Evolutionary conservation across 2,329 filamentous ascomycete species (phyloP), one percentile per base, ranked within the genome.

Genomic region (Furcasterigmium furcatum): DNA sequence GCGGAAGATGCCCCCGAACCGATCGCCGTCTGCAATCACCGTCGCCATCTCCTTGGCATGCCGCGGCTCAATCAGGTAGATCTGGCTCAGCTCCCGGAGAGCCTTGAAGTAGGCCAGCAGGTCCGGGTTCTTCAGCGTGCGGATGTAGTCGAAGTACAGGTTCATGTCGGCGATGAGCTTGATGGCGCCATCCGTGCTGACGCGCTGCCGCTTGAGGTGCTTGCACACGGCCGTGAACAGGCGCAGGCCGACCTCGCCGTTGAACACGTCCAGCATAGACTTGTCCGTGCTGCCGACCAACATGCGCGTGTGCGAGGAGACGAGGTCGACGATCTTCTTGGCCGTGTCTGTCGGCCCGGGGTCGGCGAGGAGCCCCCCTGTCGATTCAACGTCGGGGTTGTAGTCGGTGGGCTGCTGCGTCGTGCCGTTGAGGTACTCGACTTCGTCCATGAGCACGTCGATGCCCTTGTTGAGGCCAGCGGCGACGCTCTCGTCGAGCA

Each of bases 221-320:
- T 99, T 99, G 77, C 92, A 96, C 42, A 99, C 76, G 16, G 89
- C 87, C 18, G 87, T 84, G 69, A 97, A 99, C 43, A 99, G 79
- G 21, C 94, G 87, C 52, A 96, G 79, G 1, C 94, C 94, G 21
- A 99, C 92, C 70, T 99, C 94, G 67, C 94, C 90, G 65, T 96
- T 96, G 76, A 99, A 99, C 13, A 99, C 94, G 61, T 99, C 94
- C 21, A 99, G 84, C 77, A 96, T 95, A 51, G 89, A 92, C 73
- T 99, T 99, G 63, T 99, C 94, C 2, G 92, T 97, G 62, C 89
- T 95, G 50, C 94, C 94, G 4, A 88, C 82, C 12, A 99, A 77
- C 90, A 99, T 96, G 60, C 80, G 83, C 2, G 91, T 97, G 64
- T 99, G 94, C 14, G 86, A 86, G 19, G 85, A 85, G 13, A 97